Evolutionary conservation across 768 basidiomycete genomes (phyloP).

Genomic region (Russula abietina): DNA sequence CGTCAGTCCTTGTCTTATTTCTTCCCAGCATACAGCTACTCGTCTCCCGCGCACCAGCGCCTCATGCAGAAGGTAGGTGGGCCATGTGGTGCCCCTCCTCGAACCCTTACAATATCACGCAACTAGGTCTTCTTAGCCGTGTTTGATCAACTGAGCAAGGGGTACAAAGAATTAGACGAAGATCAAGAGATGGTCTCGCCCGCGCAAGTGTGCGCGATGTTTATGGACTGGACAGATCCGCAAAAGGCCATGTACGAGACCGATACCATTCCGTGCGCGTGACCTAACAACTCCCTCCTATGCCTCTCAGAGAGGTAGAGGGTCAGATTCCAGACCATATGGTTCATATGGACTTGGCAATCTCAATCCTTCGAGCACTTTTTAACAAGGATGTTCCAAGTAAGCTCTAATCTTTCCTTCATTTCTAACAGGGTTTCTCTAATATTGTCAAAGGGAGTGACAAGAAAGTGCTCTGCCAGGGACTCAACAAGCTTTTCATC

Average conservation of each 20-base stretch:
- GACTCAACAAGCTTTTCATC: slow-evolving; percentile 49
- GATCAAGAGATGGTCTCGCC: slow-evolving; percentile 69
- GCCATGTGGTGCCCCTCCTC: slow-evolving; percentile 6
- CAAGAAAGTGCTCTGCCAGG: slow-evolving; percentile 44
- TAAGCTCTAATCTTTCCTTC: slow-evolving; percentile 32
- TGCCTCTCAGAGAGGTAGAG: slow-evolving; percentile 35
- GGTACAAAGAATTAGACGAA: slow-evolving; percentile 61
- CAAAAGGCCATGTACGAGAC: slow-evolving; percentile 55
- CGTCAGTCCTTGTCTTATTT: slow-evolving; percentile 85
- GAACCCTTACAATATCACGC: not conserved
- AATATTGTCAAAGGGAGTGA: slow-evolving; percentile 36
- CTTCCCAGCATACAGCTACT: slow-evolving; percentile 81
- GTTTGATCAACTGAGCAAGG: slow-evolving; percentile 52
- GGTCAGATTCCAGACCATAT: slow-evolving; percentile 36
- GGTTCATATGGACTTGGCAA: slow-evolving; percentile 53
- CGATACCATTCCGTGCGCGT: not conserved
- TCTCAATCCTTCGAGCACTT: slow-evolving; percentile 43
- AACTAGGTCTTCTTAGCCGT: slow-evolving; percentile 64
- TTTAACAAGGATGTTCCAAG: slow-evolving; percentile 48
- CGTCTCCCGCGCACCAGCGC: slow-evolving; percentile 66
- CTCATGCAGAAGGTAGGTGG: slow-evolving; percentile 59
- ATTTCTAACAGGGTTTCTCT: not conserved
- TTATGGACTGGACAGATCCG: slow-evolving; percentile 87
- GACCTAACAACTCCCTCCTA: slow-evolving; percentile 3
- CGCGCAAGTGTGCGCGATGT: slow-evolving; percentile 67